Base-by-base conservation (phyloP, 2,329 filamentous ascomycete genomes). In the Fonsecaea multimorphosa region DNA sequence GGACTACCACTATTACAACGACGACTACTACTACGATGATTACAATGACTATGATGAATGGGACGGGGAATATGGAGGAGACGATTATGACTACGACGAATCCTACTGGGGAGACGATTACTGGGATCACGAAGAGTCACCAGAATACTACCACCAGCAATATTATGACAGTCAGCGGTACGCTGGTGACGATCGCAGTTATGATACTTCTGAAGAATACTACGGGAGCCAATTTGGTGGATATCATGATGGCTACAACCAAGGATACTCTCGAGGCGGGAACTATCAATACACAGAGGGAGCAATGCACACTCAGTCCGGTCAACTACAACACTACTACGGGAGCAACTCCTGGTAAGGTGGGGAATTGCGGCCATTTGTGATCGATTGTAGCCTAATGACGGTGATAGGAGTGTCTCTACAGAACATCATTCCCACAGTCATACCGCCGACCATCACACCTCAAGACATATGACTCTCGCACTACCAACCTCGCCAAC, bases 311-410 rank as follows among this genome's bases (percentile, higher is more conserved):
- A 19, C 3, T 24, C 44, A 49, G 44, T 24, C 19, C 22, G 19
- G 12, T 24, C 44, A 49, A 46, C 40, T 3, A 11, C 44, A 49
- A 24, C 44, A 49, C 19, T 49, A 49, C 44, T 49, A 49, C 12
- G 44, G 44, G 44, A 49, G 44, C 44, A 24, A 57, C 54, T 57
- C 32, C 54, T 57, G 54, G 54, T 57, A 57, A 36, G 31, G 36
- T 36, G 54, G 34, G 36, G 34, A 40, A 34, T 40, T 16, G 34
- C 22, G 12, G 16, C n/a, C 34, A 40, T 27, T 32, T 11, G 27
- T 49, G 19, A 49, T 24, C 19, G 2, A 24, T 49, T 22, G 19
- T 49, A 11, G 7, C 8, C 44, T 49, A 49, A 49, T 49, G 44
- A 1, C 24, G 12, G 32, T 27, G 3, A n/a, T 32, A 57, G 34